Evolutionary conservation across 2,329 filamentous ascomycete species (phyloP).

Genomic region (Grosmannia penicillata): DNA sequence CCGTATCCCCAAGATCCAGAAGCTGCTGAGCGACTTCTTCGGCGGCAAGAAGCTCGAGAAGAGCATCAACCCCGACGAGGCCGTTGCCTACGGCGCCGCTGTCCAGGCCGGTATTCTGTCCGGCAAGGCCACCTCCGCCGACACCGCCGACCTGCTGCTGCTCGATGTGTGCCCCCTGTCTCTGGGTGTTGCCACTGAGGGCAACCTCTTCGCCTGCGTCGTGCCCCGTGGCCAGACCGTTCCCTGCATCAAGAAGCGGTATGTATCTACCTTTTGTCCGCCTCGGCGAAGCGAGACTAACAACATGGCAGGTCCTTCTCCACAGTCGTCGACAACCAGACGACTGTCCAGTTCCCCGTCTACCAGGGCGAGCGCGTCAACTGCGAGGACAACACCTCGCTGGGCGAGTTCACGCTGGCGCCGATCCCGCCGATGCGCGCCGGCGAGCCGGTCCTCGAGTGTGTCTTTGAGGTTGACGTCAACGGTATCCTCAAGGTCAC

Average conservation of each 20-base stretch:
- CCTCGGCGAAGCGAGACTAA: no score
- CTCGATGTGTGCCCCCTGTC: constrained; percentile 94
- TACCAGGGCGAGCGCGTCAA: constrained; percentile 96
- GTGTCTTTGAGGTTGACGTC: constrained; percentile 98
- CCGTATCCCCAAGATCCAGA: constrained; percentile 98
- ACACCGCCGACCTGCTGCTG: constrained; percentile 86
- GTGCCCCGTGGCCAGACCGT: constrained; percentile 68
- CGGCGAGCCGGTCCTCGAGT: constrained; percentile 91
- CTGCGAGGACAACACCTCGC: constrained; percentile 95
- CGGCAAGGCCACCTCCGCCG: constrained; percentile 90
- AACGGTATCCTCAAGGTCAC: constrained; percentile 99
- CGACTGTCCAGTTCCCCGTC: constrained; percentile 80
- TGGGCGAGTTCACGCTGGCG: constrained; percentile 92
- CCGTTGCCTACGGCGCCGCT: constrained; percentile 95
- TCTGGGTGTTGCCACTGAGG: constrained; percentile 78
- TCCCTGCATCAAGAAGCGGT: constrained; percentile 64
- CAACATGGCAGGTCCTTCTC: constrained; percentile 56
- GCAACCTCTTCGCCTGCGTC: constrained; percentile 94
- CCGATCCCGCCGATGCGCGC: constrained; percentile 80
- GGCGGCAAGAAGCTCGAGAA: constrained; percentile 99
- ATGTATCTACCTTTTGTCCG: constrained; percentile 1
- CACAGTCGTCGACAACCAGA: constrained; percentile 64
- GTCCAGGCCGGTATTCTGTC: constrained; percentile 98
- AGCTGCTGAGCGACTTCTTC: constrained; percentile 97
- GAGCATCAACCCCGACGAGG: constrained; percentile 99